These are phyloP conservation scores for Mycena alexandri DNA, from an alignment of 768 basidiomycete genomes.

Conservation along the genomic window DNA sequence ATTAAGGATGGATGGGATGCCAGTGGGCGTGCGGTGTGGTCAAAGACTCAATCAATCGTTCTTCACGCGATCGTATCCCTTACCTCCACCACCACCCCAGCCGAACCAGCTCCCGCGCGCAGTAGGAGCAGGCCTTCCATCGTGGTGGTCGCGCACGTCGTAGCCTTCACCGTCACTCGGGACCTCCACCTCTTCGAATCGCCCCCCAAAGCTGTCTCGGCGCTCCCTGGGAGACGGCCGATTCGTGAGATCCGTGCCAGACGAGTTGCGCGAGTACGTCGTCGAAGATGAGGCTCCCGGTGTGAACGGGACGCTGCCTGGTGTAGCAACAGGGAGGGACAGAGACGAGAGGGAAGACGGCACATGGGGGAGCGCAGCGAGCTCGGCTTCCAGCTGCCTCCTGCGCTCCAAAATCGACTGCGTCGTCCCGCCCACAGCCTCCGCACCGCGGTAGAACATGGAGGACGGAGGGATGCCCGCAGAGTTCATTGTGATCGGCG, in stretches of 20 bases:
- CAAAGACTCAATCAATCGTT: constrained; percentile 51
- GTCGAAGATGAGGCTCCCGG: constrained; percentile 45
- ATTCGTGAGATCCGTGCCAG: constrained; percentile 39
- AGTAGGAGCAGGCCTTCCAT: constrained; percentile 41
- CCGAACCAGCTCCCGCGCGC: constrained; percentile 64
- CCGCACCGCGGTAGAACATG: constrained; percentile 33
- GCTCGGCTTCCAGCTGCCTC: constrained; percentile 68
- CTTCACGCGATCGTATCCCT: constrained; percentile 66
- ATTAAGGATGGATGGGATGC: not conserved
- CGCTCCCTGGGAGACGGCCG: constrained; percentile 54
- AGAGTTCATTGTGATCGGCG: constrained; percentile 44
- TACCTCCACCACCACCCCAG: constrained; percentile 55
- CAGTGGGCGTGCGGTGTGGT: not conserved
- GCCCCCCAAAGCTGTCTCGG: constrained; percentile 46
- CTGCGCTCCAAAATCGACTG: constrained; percentile 59
- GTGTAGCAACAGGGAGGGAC: constrained; percentile 50
- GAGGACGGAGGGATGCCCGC: constrained; percentile 44
- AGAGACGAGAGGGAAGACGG: constrained; percentile 43
- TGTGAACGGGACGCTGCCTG: constrained; percentile 28
- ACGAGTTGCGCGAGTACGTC: constrained; percentile 53
- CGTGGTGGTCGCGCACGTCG: constrained; percentile 48
- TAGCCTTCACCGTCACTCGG: constrained; percentile 79
- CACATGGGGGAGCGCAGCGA: constrained; percentile 58
- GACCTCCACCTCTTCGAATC: constrained; percentile 77
- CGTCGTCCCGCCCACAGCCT: constrained; percentile 38